Evolutionary conservation across 768 basidiomycete species (phyloP), one percentile per base, ranked within the genome.

Genomic region (Mycena polygramma): DNA sequence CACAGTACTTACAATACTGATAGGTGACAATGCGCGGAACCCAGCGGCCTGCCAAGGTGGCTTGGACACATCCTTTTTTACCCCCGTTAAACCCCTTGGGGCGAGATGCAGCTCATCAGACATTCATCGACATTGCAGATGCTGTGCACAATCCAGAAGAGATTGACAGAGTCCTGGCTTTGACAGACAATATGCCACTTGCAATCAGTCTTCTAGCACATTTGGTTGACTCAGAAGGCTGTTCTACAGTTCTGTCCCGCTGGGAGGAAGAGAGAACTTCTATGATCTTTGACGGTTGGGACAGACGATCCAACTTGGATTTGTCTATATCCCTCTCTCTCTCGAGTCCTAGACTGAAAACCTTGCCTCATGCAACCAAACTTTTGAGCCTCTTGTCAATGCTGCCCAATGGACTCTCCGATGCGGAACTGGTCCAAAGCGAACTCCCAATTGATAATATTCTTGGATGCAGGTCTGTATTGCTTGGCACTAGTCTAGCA

Each of bases 1-100:
- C n/a, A n/a, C n/a, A n/a, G n/a, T n/a, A n/a, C n/a, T 19, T 14
- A 37, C 35, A 15, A 7, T 35, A 3, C 4, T 45, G 4, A 17
- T 37, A 62, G 61, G 24, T 62, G 15, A 62, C 61, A 24, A 62
- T 62, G 61, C 49, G 61, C 20, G 57, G 57, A 3, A 22, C 39
- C 22, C 39, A 57, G 20, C 11, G 60, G 14, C 60, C 60, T 5
- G 14, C 10, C 8, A 49, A 61, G n/a, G 60, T 61, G 7, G 35
- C 20, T 6, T 61, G 60, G 60, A 49, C 60, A 20, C 37, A n/a
- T 5, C 57, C 57, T 6, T 58, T 58, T 43, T 22, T 43, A 19
- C 7, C 14, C 22, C 57, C 57, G 19, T 43, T 58, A 20, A 19
- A 43, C 13, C 57, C 57, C 15, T n/a, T 58, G 19, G 24, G 39